A percentile compares a stretch with the other conserved stretches of the same genome.
Evolutionary conservation across 2,329 filamentous ascomycete genomes (phyloP).

Genomic region (Trichocomaceae sp.): DNA sequence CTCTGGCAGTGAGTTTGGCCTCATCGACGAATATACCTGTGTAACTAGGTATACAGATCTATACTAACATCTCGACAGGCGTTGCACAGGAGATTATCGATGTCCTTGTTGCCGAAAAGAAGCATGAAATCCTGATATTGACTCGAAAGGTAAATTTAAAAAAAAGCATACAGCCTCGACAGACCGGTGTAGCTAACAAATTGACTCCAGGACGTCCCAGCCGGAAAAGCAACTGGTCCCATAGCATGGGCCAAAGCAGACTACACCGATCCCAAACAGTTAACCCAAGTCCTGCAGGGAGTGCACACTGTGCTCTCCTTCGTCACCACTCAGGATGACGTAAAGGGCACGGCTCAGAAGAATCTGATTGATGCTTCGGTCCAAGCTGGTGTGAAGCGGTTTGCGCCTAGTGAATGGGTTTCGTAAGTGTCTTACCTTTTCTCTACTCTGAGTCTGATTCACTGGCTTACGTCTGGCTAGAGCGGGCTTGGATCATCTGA

Average conservation of each 20-base stretch:
- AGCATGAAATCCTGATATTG: conserved; percentile 49
- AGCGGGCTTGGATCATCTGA: conserved; percentile 31
- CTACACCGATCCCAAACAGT: conserved; percentile 37
- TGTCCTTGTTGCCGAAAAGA: conserved; percentile 41
- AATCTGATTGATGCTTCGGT: conserved; percentile 38
- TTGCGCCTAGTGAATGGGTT: conserved; percentile 35
- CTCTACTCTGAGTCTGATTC: neutral
- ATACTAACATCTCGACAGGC: conserved; percentile 31
- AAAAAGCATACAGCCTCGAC: neutral
- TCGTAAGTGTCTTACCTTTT: conserved; percentile 15
- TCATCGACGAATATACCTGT: neutral
- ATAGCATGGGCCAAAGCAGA: conserved; percentile 36
- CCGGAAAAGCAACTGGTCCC: neutral
- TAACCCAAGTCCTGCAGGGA: conserved; percentile 39
- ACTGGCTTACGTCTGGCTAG: conserved; percentile 17
- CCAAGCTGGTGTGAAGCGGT: conserved; percentile 35
- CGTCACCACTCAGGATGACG: conserved; percentile 23
- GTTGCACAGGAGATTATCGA: conserved; percentile 50
- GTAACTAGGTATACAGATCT: conserved; percentile 4
- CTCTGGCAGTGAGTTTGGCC: conserved; percentile 34
- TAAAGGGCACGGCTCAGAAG: conserved; percentile 21
- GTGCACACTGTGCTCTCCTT: conserved; percentile 52
- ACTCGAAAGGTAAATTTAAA: conserved; percentile 43
- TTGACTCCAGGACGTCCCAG: conserved; percentile 19
- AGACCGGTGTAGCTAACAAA: neutral